phyloP scores from a whole-genome alignment of 306 rosid genomes.

The Cicer bijugum region DNA sequence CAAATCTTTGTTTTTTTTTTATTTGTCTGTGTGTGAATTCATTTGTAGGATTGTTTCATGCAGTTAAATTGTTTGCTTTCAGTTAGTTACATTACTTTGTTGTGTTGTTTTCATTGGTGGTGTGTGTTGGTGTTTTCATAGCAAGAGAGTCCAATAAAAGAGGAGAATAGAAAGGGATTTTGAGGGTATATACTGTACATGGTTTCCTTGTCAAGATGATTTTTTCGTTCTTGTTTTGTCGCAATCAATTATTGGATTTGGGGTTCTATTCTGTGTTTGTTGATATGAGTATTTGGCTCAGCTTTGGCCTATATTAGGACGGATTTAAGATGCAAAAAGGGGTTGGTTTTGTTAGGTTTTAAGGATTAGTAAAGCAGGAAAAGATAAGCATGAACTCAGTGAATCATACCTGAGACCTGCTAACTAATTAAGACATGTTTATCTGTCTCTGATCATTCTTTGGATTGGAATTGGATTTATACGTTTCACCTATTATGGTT shows the following conservation, averaged over 20 bases:
- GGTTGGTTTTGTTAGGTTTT: conserved; percentile 5
- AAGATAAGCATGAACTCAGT: not conserved
- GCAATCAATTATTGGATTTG: not conserved
- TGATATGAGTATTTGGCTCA: not conserved
- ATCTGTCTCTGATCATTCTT: not conserved
- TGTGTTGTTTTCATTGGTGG: not conserved
- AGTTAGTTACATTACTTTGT: not conserved
- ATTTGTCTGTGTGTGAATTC: not conserved
- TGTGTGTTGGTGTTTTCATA: not conserved
- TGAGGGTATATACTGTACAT: not conserved
- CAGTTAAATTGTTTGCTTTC: not conserved
- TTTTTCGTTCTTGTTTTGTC: conserved; percentile 7
- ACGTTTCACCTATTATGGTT: not conserved
- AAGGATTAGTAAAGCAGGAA: conserved; percentile 8
- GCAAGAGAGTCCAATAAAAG: not conserved
- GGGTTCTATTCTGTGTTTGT: conserved; percentile 4
- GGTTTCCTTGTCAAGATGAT: conserved; percentile 12
- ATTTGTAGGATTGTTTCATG: not conserved
- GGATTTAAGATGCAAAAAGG: conserved; percentile 4
- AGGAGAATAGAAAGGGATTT: not conserved
- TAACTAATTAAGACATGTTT: not conserved
- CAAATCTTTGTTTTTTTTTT: not conserved
- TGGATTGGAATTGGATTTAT: conserved; percentile 20
- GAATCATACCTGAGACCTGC: not conserved
- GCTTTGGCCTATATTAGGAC: not conserved